Conservation (phyloP, 2,329 filamentous ascomycete genomes). For the Chlorencoelia australis region DNA sequence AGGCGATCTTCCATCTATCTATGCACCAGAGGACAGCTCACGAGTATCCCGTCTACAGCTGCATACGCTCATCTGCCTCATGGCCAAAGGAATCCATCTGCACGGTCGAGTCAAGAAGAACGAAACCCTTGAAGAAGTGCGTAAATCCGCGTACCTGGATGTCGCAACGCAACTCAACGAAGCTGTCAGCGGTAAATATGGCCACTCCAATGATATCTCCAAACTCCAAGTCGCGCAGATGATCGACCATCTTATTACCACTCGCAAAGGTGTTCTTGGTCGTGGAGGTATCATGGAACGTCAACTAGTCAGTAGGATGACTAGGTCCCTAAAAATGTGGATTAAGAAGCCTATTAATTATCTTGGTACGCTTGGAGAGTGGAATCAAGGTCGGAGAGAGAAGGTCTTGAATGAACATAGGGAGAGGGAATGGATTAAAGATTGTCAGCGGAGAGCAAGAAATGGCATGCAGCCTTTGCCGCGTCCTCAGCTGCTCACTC, state of each 20-base stretch:
- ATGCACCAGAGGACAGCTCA: too few species aligned
- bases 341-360: constrained; percentile 16
- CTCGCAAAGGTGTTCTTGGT: constrained; percentile 19
- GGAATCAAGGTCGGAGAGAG: constrained; percentile 13
- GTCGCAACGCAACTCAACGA: constrained; percentile 26
- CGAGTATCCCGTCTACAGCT: too few species aligned
- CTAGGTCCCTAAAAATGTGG: constrained; percentile 23
- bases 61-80: constrained; percentile 24
- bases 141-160: constrained; percentile 11
- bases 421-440: too few species aligned
- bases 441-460: too few species aligned
- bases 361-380: constrained; percentile 18
- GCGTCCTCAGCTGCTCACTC: too few species aligned
- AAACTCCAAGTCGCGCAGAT: constrained; percentile 21
- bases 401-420: too few species aligned
- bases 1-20: neutral
- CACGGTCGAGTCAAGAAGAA: constrained; percentile 17
- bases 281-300: constrained; percentile 19
- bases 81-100: constrained; percentile 16
- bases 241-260: constrained; percentile 18
- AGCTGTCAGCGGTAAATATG: constrained; percentile 18
- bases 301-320: constrained; percentile 16
- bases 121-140: constrained; percentile 1
- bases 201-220: constrained; percentile 16
- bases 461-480: too few species aligned